Percentiles rank a stretch among this genome's conserved stretches.
Evolutionary conservation across 495 filamentous ascomycete species (phyloP).

Genomic region (Durotheca rogersii): DNA sequence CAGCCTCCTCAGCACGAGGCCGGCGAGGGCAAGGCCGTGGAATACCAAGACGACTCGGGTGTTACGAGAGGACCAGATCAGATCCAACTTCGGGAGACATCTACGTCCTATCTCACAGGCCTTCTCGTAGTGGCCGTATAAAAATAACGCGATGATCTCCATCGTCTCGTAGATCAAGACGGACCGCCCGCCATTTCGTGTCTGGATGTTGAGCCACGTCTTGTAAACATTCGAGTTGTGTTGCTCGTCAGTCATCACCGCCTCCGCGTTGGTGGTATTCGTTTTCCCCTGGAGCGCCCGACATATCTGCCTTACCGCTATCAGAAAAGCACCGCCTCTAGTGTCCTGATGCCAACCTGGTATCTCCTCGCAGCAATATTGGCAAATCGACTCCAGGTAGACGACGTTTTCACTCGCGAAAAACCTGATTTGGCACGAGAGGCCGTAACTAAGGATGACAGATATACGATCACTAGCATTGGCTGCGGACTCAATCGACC

Average conservation of each 20-base stretch:
- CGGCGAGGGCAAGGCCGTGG: slow-evolving; percentile 68
- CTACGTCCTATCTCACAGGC: slow-evolving; percentile 65
- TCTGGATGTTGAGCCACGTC: slow-evolving; percentile 48
- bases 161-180: slow-evolving; percentile 71
- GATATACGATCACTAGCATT: slow-evolving; percentile 73
- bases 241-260: slow-evolving; percentile 69
- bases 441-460: slow-evolving; percentile 70
- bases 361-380: slow-evolving; percentile 73
- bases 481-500: slow-evolving; percentile 68
- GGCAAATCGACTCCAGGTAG: slow-evolving; percentile 73
- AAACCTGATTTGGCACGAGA: slow-evolving; percentile 68
- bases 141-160: slow-evolving; percentile 68
- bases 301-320: slow-evolving; percentile 69
- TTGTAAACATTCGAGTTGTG: slow-evolving; percentile 68
- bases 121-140: slow-evolving; percentile 72
- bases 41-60: slow-evolving; percentile 63
- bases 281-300: slow-evolving; percentile 87
- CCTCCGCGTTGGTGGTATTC: slow-evolving; percentile 50
- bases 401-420: slow-evolving; percentile 72
- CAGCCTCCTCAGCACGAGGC: slow-evolving; percentile 61
- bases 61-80: slow-evolving; percentile 73
- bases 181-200: slow-evolving; percentile 52
- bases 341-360: slow-evolving; percentile 72
- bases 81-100: slow-evolving; percentile 57
- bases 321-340: slow-evolving; percentile 74